Percentiles rank a stretch among this genome's conserved stretches.
Conservation (phyloP, 352 stramenopile genomes). For the Blastocystis sp. region DNA sequence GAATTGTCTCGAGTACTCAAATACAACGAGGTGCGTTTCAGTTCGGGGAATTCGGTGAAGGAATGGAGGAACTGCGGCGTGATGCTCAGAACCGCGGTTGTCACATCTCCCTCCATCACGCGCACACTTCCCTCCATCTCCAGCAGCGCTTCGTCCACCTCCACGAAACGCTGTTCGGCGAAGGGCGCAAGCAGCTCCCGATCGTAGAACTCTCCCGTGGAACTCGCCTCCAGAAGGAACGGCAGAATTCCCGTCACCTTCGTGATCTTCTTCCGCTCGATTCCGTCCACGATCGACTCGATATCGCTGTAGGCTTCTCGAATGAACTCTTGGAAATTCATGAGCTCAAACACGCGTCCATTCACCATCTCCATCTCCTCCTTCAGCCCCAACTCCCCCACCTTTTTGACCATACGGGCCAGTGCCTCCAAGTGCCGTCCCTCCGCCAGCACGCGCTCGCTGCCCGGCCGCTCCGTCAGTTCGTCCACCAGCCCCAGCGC, state of each 20-base stretch:
- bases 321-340: neutral
- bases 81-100: neutral
- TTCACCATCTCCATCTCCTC: slow-evolving; percentile 7
- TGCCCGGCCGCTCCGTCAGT: neutral
- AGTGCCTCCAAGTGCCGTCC: neutral
- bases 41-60: neutral
- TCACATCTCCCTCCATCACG: neutral
- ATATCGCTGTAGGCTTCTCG: neutral
- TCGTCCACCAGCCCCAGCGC: slow-evolving; percentile 9
- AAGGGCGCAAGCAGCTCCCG: neutral
- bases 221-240: neutral
- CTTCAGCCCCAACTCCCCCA: neutral
- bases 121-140: neutral
- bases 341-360: neutral
- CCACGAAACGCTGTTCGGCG: neutral
- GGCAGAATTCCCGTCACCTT: neutral
- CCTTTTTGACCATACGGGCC: neutral
- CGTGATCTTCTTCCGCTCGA: neutral
- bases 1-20: neutral
- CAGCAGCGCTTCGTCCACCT: neutral
- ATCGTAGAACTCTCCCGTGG: neutral
- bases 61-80: neutral
- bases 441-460: neutral
- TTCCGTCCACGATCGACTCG: neutral
- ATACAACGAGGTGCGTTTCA: slow-evolving; percentile 23